Evolutionary conservation across 108 stramenopile species (phyloP), one percentile per base, ranked within the genome.

Genomic region (Skeletonema menzelii): DNA sequence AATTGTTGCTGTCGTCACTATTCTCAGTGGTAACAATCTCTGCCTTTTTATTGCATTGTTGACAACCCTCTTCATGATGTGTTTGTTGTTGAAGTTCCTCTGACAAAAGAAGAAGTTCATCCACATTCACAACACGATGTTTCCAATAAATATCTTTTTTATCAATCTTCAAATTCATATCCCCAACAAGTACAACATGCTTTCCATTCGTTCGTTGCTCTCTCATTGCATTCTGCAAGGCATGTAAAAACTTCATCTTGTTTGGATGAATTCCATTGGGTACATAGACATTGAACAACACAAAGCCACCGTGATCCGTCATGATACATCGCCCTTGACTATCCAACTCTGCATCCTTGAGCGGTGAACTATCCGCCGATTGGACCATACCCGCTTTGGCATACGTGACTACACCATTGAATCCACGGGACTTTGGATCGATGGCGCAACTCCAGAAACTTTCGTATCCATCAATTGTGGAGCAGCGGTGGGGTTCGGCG

Each of bases 371-470:
- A 60, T 92, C 79, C 14, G 95, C 92, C 8, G 75, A 65, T 49
- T 69, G 27, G 11, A 87, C 84, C 6, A 57, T 27, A 10, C 91
- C 93, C 20, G 59, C 42, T 57, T 80, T 82, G 32, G 82, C 94
- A 79, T 90, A 96, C 4, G 97, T 97, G 10, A 89, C 92, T 0
- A 96, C 97, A 6, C 97, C 97, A 65, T 97, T 95, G 59, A 97
- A 80, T 0, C 95, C 95, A 32, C 82, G 73, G 27, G 72, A 78
- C 14, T 67, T 81, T n/a, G 59, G 37, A 65, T 91, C 80, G 31
- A 79, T 79, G 42, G 89, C 89, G 58, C 91, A 91, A 13, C 86
- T 84, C 93, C 92, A 97, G 63, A 94, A 96, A 8, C 83, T 86
- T 82, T 95, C 93, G 59, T 91, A 93, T 14, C 86, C 92, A 17